Base-by-base conservation (phyloP, 495 filamentous ascomycete species). In the Aspergillus kassunensis region DNA sequence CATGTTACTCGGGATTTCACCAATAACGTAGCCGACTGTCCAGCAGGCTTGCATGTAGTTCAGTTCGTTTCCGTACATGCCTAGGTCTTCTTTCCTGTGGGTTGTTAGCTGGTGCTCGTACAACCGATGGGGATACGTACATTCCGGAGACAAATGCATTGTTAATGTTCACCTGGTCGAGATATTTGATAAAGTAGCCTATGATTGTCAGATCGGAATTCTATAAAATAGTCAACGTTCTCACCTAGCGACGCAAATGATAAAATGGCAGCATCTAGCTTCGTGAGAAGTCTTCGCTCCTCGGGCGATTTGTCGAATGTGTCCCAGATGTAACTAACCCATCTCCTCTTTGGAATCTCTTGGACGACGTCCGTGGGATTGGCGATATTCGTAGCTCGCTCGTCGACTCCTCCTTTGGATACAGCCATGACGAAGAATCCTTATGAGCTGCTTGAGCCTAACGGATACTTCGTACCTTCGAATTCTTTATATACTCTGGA, bases 11-110 rank as follows among this genome's bases (percentile, higher is more conserved):
- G 82, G 83, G 30, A 86, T 77, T 53, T 85, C 72, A 11, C 81
- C 82, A 36, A 85, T 70, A 2, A 86, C 76, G 54, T 85, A 82
- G 12, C 83, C 84, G 13, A 84, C 75, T 0, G 81, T 86, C 77
- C 79, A 87, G 45, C 67, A 74, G 2, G 78, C 75, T 37, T 72
- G 70, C 69, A 80, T 73, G 47, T 71, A 69, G 53, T 71, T 73
- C 2, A 75, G 60, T 56, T 87, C 56, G 35, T 79, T 82, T 15
- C 76, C 76, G 44, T 78, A 76, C 16, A 87, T 57, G 16, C 71
- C 68, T 11, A 86, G 59, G 36, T 84, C 80, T 56, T 86, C 81
- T 55, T 85, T 81, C 82, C 83, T 84, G 19, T 83, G 19, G 7
- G 20, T 42, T 20, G 41, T 12, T 10, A 43, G 36, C 6, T 35